Evolutionary conservation across 139 green algal genomes (phyloP), one percentile per base, ranked within the genome.

Genomic region (Limnomonas spitsbergensis): DNA sequence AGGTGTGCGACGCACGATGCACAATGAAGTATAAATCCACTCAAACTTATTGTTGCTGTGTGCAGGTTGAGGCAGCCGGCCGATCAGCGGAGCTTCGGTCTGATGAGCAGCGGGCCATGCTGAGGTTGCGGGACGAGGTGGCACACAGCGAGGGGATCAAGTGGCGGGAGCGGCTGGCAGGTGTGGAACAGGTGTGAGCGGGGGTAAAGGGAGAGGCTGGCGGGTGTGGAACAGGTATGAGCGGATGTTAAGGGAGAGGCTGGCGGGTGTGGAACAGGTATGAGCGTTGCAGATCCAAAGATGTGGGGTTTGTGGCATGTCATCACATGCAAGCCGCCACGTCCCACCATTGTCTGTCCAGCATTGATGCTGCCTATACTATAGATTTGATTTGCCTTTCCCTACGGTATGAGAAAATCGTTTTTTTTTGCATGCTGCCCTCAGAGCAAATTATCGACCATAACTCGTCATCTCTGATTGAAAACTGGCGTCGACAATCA

Each of bases 101-200:
- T 2, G 85, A 86, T 52, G 73, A 84, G 27, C 77, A 87, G 69
- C 79, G 82, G 1, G 36, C 52, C 6, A 69, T 88, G 82, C 70
- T 80, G 52, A 66, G 76, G 37, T 37, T 86, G 39, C 52, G 71
- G 24, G 74, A 87, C 40, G 82, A 87, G 75, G 80, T 81, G 53
- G 78, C 82, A 1, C 80, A 83, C 74, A 75, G 70, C 38, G 82
- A 87, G 70, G 79, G 69, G 20, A 32, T 83, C 37, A 80, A 76
- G 52, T 79, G 72, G 78, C 76, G 74, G 69, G 78, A 84, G 54
- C 53, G 71, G 38, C 32, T 85, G 38, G 67, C 69, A 0, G 35
- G 29, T 7, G 42, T 79, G 42, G 67, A 78, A 42, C 71, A 79
- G 67, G 81, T 82, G 26, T 36, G 76, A 6, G 27, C 29, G 42